Percentiles rank a stretch among this genome's conserved stretches.
Evolutionary conservation across 2,329 filamentous ascomycete genomes (phyloP).

Genomic region (Stachybotrys echinatus): DNA sequence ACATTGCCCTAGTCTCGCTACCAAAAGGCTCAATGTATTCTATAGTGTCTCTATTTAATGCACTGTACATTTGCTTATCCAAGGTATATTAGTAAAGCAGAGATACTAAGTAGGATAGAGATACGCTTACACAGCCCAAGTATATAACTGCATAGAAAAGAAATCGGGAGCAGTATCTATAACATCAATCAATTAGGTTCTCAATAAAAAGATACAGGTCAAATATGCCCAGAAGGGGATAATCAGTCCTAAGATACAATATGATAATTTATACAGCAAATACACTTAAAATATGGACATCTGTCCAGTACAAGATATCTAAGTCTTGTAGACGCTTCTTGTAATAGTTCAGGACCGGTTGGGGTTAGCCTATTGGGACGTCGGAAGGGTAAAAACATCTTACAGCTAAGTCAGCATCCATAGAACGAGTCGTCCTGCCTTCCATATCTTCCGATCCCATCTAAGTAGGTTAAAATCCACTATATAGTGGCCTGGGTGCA

Average conservation of each 20-base stretch:
- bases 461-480: neutral
- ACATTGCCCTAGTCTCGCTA: slow-evolving; percentile 19
- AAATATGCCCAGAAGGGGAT: slow-evolving; percentile 31
- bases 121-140: slow-evolving; percentile 23
- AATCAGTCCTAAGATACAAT: slow-evolving; percentile 30
- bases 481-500: too few relatives aligned
- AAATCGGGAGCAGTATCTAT: slow-evolving; percentile 21
- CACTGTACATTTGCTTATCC: slow-evolving; percentile 28
- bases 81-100: neutral
- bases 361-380: neutral
- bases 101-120: slow-evolving; percentile 1
- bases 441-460: neutral
- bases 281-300: slow-evolving; percentile 20
- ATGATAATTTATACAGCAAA: slow-evolving; percentile 25
- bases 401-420: neutral
- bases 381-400: neutral
- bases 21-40: slow-evolving; percentile 14
- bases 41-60: slow-evolving; percentile 17
- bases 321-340: slow-evolving; percentile 22
- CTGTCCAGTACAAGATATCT: slow-evolving; percentile 27
- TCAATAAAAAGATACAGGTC: slow-evolving; percentile 25
- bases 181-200: slow-evolving; percentile 21
- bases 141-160: slow-evolving; percentile 28
- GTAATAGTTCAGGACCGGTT: neutral
- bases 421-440: neutral